Conservation (phyloP, 306 rosid species). For the Malus sylvestris region DNA sequence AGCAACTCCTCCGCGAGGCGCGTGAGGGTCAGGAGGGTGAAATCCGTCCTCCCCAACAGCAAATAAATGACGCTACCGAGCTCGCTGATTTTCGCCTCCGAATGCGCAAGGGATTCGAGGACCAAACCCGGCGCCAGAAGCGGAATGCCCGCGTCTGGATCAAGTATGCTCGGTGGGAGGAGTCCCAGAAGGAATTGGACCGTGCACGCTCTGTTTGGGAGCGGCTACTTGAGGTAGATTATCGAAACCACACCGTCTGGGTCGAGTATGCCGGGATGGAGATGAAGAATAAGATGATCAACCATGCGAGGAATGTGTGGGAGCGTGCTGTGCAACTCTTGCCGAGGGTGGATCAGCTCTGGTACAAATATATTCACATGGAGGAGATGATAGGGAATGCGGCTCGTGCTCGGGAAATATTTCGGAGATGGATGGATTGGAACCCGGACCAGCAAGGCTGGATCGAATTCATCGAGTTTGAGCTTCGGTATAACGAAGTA, state of each 20-base stretch:
- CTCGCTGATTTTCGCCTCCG: conserved; percentile 76
- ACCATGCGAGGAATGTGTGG: conserved; percentile 78
- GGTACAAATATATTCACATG: background rate
- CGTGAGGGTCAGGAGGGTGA: conserved; percentile 74
- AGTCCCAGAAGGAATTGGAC: conserved; percentile 62
- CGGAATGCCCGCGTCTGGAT: conserved; percentile 66
- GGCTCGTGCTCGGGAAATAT: conserved; percentile 68
- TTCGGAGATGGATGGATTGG: conserved; percentile 87
- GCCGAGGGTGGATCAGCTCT: conserved; percentile 55
- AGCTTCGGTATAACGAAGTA: conserved; percentile 58
- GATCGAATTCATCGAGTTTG: conserved; percentile 67
- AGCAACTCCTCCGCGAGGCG: conserved; percentile 80
- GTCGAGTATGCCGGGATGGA: conserved; percentile 73
- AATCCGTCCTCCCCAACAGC: conserved; percentile 66
- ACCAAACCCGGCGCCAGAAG: conserved; percentile 52
- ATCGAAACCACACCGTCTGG: conserved; percentile 71
- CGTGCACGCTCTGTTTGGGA: conserved; percentile 87
- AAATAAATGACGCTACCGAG: conserved; percentile 59
- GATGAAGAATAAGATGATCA: conserved; percentile 71
- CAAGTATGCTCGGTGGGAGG: conserved; percentile 79
- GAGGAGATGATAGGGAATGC: conserved; percentile 39
- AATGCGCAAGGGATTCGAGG: conserved; percentile 76
- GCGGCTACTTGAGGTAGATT: conserved; percentile 61
- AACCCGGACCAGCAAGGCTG: conserved; percentile 73
- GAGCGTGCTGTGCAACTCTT: conserved; percentile 62